A percentile compares a stretch with the other conserved stretches of the same genome.
Evolutionary conservation across 306 rosid species (phyloP).

Genomic region (Phaseolus lunatus): DNA sequence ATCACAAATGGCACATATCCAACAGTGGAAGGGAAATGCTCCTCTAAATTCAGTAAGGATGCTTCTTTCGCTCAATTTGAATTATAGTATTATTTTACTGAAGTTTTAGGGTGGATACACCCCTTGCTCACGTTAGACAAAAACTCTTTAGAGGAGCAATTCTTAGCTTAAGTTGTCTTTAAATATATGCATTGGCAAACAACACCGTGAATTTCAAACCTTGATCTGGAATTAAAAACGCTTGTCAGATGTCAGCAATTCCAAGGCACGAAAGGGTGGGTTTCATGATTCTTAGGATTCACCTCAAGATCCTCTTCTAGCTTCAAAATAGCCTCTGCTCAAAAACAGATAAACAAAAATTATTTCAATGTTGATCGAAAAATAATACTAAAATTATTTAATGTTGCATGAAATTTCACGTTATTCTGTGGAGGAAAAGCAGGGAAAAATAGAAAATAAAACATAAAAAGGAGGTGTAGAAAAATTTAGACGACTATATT

Average conservation of each 20-base stretch:
- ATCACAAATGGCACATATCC: constrained; percentile 5
- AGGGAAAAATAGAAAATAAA: background rate
- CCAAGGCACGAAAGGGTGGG: too few species aligned
- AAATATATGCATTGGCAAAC: background rate
- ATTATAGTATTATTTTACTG: background rate
- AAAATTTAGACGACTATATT: background rate
- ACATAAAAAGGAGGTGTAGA: background rate
- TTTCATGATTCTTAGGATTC: too few species aligned
- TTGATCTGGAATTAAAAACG: too few species aligned
- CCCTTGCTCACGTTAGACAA: background rate
- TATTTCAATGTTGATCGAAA: too few species aligned
- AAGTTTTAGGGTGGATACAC: constrained; percentile 11
- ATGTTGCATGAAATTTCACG: background rate
- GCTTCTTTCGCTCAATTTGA: background rate
- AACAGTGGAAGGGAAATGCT: background rate
- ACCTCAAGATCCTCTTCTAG: too few species aligned
- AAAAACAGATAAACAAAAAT: too few species aligned
- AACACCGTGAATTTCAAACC: background rate
- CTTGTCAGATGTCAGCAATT: too few species aligned
- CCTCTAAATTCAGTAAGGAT: constrained; percentile 6
- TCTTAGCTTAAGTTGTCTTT: background rate
- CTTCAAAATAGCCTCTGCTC: too few species aligned
- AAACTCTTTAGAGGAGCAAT: background rate
- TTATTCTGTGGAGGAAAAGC: background rate
- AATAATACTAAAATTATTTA: background rate